Conservation (phyloP, 805 yeast species). For the Yueomyces sinensis region DNA sequence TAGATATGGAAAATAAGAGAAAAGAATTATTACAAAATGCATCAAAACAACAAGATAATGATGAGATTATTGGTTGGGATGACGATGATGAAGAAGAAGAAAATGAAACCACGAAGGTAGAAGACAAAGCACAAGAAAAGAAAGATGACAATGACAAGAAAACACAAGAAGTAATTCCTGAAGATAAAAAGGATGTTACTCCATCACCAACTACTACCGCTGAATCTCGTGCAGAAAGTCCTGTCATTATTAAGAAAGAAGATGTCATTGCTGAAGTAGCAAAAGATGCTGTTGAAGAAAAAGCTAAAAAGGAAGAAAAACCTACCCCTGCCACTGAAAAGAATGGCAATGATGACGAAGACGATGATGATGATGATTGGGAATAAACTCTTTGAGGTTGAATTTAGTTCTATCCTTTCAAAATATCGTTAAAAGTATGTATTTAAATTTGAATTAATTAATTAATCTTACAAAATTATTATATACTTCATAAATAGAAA, state of each 20-base stretch:
- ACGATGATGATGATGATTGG: conserved; percentile 49
- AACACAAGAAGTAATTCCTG: conserved; percentile 3
- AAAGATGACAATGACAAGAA: conserved; percentile 5
- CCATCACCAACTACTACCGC: too few species aligned
- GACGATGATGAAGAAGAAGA: conserved; percentile 25
- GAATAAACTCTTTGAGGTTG: too few species aligned
- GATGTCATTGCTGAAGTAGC: conserved; percentile 2
- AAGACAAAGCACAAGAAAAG: not conserved
- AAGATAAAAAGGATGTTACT: conserved; percentile 2
- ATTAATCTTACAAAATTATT: too few species aligned
- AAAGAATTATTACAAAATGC: conserved; percentile 40
- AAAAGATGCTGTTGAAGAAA: not conserved
- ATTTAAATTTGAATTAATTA: too few species aligned
- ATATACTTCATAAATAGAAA: too few species aligned
- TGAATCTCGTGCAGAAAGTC: conserved; percentile 8
- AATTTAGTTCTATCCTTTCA: too few species aligned
- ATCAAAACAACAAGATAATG: conserved; percentile 21
- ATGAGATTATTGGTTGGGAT: conserved; percentile 27
- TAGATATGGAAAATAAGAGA: conserved; percentile 51
- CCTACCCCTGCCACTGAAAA: conserved; percentile 6
- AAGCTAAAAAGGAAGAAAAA: not conserved
- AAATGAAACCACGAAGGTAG: conserved; percentile 2
- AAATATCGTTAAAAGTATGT: too few species aligned
- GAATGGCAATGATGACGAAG: conserved; percentile 20
- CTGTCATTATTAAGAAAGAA: conserved; percentile 8